Evolutionary conservation across 805 yeast species (phyloP).

Genomic region (Pichia membranifaciens): DNA sequence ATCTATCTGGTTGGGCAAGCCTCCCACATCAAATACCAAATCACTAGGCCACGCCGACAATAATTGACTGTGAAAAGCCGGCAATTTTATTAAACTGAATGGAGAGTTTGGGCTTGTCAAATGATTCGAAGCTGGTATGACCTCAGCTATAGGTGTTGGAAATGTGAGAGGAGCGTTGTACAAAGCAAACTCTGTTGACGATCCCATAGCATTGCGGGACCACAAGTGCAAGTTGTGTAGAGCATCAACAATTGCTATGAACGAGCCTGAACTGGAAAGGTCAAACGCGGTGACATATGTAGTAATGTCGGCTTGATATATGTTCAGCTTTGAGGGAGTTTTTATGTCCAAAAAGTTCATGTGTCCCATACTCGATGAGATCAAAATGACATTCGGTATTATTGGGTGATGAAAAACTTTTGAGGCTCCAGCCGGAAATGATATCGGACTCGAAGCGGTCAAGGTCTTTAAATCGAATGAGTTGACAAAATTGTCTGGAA

Average conservation of each 20-base stretch:
- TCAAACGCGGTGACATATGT: slow-evolving; percentile 45
- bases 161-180: slow-evolving; percentile 46
- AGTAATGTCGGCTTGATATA: slow-evolving; percentile 61
- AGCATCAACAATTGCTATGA: slow-evolving; percentile 61
- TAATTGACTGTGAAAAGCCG: slow-evolving; percentile 71
- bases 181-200: slow-evolving; percentile 35
- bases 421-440: slow-evolving; percentile 87
- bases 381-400: slow-evolving; percentile 66
- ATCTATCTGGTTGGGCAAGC: slow-evolving; percentile 51
- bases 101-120: slow-evolving; percentile 49
- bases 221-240: slow-evolving; percentile 61
- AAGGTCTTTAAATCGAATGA: slow-evolving; percentile 73
- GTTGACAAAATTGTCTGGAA: slow-evolving; percentile 75
- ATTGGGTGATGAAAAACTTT: slow-evolving; percentile 83
- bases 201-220: slow-evolving; percentile 43
- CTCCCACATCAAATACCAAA: slow-evolving; percentile 52
- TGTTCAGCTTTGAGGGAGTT: slow-evolving; percentile 61
- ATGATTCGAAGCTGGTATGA: slow-evolving; percentile 24
- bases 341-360: slow-evolving; percentile 79
- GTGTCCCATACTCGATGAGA: slow-evolving; percentile 74
- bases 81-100: slow-evolving; percentile 73
- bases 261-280: slow-evolving; percentile 69
- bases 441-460: slow-evolving; percentile 68
- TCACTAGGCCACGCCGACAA: slow-evolving; percentile 77
- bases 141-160: slow-evolving; percentile 37